These are phyloP conservation scores for Globisporangium polare DNA, from an alignment of 352 stramenopile genomes.

Conservation along the genomic window DNA sequence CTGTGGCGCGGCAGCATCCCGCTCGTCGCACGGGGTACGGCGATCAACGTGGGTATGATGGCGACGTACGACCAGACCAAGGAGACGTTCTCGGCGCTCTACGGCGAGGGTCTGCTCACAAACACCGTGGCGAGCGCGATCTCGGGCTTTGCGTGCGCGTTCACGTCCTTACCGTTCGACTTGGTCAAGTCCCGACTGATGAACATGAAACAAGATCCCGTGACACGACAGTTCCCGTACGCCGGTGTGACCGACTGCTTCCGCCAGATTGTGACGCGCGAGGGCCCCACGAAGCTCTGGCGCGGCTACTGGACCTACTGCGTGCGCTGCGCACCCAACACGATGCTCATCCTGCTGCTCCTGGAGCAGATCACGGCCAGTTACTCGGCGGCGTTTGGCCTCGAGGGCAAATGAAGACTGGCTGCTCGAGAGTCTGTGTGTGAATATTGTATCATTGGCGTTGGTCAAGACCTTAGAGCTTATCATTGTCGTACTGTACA, in stretches of 20 bases:
- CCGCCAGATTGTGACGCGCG: slow-evolving; percentile 91
- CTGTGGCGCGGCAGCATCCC: slow-evolving; percentile 90
- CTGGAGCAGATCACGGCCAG: slow-evolving; percentile 93
- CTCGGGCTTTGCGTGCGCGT: slow-evolving; percentile 96
- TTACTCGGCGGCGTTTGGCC: slow-evolving; percentile 39
- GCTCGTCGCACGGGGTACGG: slow-evolving; percentile 94
- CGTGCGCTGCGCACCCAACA: slow-evolving; percentile 96
- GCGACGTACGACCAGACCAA: slow-evolving; percentile 99
- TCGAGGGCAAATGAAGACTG: neutral
- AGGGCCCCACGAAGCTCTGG: slow-evolving; percentile 95
- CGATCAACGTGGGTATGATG: slow-evolving; percentile 99
- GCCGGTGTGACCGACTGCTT: slow-evolving; percentile 93
- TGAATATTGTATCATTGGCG: neutral
- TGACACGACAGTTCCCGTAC: slow-evolving; percentile 92
- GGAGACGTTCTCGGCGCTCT: slow-evolving; percentile 70
- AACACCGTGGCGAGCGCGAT: slow-evolving; percentile 92
- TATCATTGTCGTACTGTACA: too few relatives aligned
- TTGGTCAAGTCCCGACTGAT: slow-evolving; percentile 98
- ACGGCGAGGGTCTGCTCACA: slow-evolving; percentile 68
- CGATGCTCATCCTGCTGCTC: slow-evolving; percentile 98
- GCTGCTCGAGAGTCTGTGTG: neutral
- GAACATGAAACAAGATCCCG: slow-evolving; percentile 93
- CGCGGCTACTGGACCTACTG: slow-evolving; percentile 98
- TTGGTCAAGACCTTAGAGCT: neutral
- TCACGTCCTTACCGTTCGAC: slow-evolving; percentile 98